phyloP scores from a whole-genome alignment of 2,329 filamentous ascomycete genomes.

The Dothideomycetidae sp. region DNA sequence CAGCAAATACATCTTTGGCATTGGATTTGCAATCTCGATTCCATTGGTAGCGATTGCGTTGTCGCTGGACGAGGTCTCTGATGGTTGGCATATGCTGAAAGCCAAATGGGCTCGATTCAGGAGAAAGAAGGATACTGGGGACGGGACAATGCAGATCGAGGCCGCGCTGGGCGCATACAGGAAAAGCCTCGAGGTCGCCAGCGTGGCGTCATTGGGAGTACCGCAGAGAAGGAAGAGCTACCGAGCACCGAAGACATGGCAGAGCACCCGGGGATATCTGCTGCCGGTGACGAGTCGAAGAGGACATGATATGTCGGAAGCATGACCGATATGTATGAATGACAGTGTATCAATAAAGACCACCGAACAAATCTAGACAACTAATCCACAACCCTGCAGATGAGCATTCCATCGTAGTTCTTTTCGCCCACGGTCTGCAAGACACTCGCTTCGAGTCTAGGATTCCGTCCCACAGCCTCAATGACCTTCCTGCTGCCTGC shows the following conservation, averaged over 20 bases:
- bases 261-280: neutral
- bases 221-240: neutral
- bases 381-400: conserved; percentile 3
- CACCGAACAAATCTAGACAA: no score
- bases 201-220: conserved; percentile 1
- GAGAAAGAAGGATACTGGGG: neutral
- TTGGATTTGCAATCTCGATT: conserved; percentile 40
- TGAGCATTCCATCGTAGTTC: conserved; percentile 28
- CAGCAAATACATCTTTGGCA: conserved; percentile 41
- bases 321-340: neutral
- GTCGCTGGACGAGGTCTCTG: conserved; percentile 28
- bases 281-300: neutral
- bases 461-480: conserved; percentile 29
- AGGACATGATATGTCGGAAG: neutral
- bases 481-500: conserved; percentile 22
- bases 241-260: neutral
- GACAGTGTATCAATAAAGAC: no score
- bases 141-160: neutral
- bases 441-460: conserved; percentile 29
- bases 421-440: conserved; percentile 34
- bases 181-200: conserved; percentile 5
- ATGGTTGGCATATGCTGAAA: conserved; percentile 1
- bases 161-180: neutral
- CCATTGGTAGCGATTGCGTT: conserved; percentile 30
- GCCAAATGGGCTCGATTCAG: neutral